Evolutionary conservation across 2,329 filamentous ascomycete species (phyloP), one percentile per base, ranked within the genome.

Genomic region (Sclerotinia subarctica): DNA sequence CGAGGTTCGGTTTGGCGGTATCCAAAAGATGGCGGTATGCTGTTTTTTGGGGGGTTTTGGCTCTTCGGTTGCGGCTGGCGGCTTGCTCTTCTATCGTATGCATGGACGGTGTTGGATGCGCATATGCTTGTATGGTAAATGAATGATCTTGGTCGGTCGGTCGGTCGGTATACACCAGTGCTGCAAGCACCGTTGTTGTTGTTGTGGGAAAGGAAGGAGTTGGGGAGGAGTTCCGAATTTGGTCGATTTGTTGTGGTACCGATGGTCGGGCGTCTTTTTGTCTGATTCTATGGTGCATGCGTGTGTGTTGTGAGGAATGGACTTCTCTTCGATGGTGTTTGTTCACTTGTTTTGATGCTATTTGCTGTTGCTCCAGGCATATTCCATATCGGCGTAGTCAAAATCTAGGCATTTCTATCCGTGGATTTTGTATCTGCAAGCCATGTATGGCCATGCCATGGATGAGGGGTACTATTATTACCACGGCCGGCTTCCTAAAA

Each of bases 141-240:
- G 13, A 77, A n/a, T n/a, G n/a, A n/a, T n/a, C n/a, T n/a, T n/a
- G n/a, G n/a, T n/a, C n/a, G 80, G 58, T 73, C 71, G 24, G 76
- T 76, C 71, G n/a, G 76, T 76, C 71, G n/a, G 76, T 76, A 62
- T 79, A 79, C 5, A 77, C 74, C 21, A 81, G 67, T 0, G 78
- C 79, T 2, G 81, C 82, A 15, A 79, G 73, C 24, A 84, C 73
- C 19, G 84, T 81, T 69, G 80, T 35, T 35, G 35, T 35, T 35
- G 35, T 35, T 76, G 2, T 83, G 69, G 68, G 82, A 75, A 42
- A 15, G 38, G 38, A 42, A 85, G 81, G 29, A 83, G 73, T 73
- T 85, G 81, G 72, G 85, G 82, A 67, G 80, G 82, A 1, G 80
- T 78, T 1, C 82, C 82, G 26, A 81, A 76, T 1, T 1, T 84